A percentile compares a stretch with the other conserved stretches of the same genome.
These are phyloP conservation scores for Yarrowia sp. DNA, from an alignment of 805 yeast genomes.

Conservation along the genomic window DNA sequence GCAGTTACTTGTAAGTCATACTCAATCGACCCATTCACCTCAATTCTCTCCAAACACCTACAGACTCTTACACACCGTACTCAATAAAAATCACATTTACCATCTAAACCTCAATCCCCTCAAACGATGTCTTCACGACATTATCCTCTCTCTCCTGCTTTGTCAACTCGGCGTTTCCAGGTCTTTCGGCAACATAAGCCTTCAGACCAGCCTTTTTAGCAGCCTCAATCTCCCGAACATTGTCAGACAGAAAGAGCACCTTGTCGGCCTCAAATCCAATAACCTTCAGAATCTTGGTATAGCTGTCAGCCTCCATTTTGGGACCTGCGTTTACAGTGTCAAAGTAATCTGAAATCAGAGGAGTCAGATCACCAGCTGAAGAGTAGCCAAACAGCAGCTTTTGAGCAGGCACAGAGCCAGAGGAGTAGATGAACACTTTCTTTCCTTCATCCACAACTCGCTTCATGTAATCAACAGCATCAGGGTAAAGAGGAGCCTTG, in stretches of 20 bases:
- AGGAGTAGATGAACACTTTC: constrained; percentile 75
- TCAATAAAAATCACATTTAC: too few species aligned
- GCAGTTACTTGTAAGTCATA: too few species aligned
- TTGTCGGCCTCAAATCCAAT: constrained; percentile 50
- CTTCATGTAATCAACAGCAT: constrained; percentile 64
- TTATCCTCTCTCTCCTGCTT: constrained; percentile 17
- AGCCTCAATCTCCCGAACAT: constrained; percentile 76
- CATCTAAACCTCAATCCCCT: not conserved
- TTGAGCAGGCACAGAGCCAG: constrained; percentile 90
- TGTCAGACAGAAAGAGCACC: constrained; percentile 80
- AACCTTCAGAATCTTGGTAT: constrained; percentile 58
- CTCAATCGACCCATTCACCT: too few species aligned
- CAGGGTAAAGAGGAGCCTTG: constrained; percentile 76
- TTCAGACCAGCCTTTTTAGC: constrained; percentile 70
- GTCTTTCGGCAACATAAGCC: constrained; percentile 67
- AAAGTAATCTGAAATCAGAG: constrained; percentile 67
- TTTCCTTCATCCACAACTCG: constrained; percentile 33
- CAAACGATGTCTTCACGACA: constrained; percentile 12
- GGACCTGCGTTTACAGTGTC: constrained; percentile 86
- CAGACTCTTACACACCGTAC: too few species aligned
- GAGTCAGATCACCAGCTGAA: constrained; percentile 58
- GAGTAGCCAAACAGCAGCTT: constrained; percentile 64
- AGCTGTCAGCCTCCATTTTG: constrained; percentile 66
- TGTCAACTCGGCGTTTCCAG: constrained; percentile 65
- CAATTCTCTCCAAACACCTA: too few species aligned